Evolutionary conservation across 2,329 filamentous ascomycete genomes (phyloP), one percentile per base, ranked within the genome.

Genomic region (Dothideomycetes sp.): DNA sequence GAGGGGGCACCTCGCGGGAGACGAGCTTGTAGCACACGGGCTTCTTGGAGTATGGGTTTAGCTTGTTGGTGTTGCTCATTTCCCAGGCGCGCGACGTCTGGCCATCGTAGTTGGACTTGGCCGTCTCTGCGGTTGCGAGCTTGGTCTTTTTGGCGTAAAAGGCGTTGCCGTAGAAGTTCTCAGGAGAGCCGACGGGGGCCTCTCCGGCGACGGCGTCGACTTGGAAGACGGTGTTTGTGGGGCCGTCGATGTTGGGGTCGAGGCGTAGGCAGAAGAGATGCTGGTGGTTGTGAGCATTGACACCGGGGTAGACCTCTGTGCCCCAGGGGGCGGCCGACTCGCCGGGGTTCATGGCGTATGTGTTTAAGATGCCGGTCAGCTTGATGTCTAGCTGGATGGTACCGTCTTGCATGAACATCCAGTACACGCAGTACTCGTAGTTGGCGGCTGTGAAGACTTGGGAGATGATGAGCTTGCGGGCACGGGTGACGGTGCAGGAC

Each of bases 381-480:
- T 89, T 70, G 60, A 94, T 84, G 59, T 94, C 87, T 9, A 89
- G 80, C 64, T 94, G 87, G 47, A 94, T 79, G 0, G 86, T 93
- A 29, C 87, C 88, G 51, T 94, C 88, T 61, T 91, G 86, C 59
- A 89, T 84, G 65, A 94, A 87, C 49, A 87, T 81, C 86, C 85
- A 94, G 66, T 89, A 81, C 5, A 77, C 71, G 53, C 79, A 81
- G 62, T 95, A 95, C 60, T 95, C 88, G 63, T 95, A 95, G 67
- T 95, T 95, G 18, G 88, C 88, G 0, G 88, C 88, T 0, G 88
- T 95, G 64, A 95, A 94, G 55, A 94, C 82, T 51, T 94, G 87
- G 48, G 86, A 87, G 49, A 95, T 72, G 55, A 94, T 73, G 42
- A 95, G 74, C 58, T 91, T 93, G 39, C 86, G 77, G 2, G 80